Base-by-base conservation (phyloP, 208 protist species). In the Acanthamoeba castellanii region DNA sequence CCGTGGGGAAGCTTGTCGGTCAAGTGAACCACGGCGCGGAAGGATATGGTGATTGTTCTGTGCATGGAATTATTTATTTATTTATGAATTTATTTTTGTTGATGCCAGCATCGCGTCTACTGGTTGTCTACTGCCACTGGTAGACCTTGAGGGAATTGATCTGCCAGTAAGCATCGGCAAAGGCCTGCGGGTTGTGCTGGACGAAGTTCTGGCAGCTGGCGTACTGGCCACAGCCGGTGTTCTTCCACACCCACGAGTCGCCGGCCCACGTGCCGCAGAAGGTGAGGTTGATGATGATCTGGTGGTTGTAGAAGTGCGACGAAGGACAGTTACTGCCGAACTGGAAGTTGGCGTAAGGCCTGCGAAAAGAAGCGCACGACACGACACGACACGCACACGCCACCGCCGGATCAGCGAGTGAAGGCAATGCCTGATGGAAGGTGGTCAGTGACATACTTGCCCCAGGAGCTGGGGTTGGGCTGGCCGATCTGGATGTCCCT, bases 201-300 rank as follows among this genome's bases (percentile, higher is more conserved):
- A 82, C 74, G n/a, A 82, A 82, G 74, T 82, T 82, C 74, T 82
- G 74, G 74, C 74, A 82, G 30, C 27, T 42, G 37, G 74, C 0
- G 74, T 82, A 82, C 74, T 82, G 74, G 74, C 74, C 74, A 22
- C 74, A 82, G 74, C 74, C 74, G 30, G 74, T 82, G 74, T 82
- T 82, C 74, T 82, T 82, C 74, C 74, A 82, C 74, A 82, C 74
- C 74, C 74, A 82, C 27, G 27, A 42, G 74, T 82, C 74, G 42
- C 74, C 74, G 8, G 74, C 74, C 74, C 74, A 82, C 37, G 37
- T 52, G 37, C 74, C 74, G 74, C 74, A 82, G 74, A 82, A 82
- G 37, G 74, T 82, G 22, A 82, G 74, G 74, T 82, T 82, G 74
- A 82, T 82, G 74, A 82, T 82, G 16, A 82, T 42, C 42, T 82